Percentiles rank a stretch among this genome's conserved stretches.
Evolutionary conservation across 352 stramenopile genomes (phyloP).

Genomic region (Globisporangium irregulare): DNA sequence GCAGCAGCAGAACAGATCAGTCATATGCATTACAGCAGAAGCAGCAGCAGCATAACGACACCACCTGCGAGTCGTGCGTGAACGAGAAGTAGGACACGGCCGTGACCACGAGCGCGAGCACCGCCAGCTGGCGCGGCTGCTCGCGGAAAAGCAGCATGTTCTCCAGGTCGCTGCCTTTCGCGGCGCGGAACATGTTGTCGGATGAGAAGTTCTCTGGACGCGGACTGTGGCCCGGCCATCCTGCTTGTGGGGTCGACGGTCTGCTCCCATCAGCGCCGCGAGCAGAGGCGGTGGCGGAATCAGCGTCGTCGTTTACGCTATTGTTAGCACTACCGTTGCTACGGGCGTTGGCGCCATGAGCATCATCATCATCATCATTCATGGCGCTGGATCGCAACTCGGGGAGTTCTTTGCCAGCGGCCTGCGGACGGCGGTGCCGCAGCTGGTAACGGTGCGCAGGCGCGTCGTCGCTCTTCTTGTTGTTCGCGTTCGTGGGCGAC

Average conservation of each 20-base stretch:
- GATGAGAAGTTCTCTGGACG: conserved; percentile 6
- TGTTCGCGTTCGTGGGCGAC: neutral
- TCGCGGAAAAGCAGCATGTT: conserved; percentile 75
- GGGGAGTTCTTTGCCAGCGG: neutral
- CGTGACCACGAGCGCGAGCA: conserved; percentile 51
- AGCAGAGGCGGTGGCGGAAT: neutral
- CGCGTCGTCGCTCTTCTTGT: neutral
- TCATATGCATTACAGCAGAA: conserved; percentile 5
- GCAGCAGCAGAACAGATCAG: neutral
- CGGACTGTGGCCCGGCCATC: conserved; percentile 2
- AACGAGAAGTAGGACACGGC: conserved; percentile 83
- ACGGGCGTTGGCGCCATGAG: neutral
- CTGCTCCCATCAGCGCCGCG: neutral
- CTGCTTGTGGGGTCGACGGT: neutral
- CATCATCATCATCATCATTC: neutral
- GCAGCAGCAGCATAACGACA: neutral
- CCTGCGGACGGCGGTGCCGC: conserved; percentile 6
- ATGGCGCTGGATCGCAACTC: neutral
- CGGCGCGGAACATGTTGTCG: conserved; percentile 39
- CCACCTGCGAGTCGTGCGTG: conserved; percentile 66
- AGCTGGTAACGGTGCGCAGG: conserved; percentile 12
- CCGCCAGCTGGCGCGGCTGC: conserved; percentile 74
- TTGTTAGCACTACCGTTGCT: neutral
- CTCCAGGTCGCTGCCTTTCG: conserved; percentile 53
- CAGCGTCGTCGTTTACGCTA: conserved; percentile 3